Evolutionary conservation across 139 green algal species (phyloP).

Genomic region (Tetraselmis chui): DNA sequence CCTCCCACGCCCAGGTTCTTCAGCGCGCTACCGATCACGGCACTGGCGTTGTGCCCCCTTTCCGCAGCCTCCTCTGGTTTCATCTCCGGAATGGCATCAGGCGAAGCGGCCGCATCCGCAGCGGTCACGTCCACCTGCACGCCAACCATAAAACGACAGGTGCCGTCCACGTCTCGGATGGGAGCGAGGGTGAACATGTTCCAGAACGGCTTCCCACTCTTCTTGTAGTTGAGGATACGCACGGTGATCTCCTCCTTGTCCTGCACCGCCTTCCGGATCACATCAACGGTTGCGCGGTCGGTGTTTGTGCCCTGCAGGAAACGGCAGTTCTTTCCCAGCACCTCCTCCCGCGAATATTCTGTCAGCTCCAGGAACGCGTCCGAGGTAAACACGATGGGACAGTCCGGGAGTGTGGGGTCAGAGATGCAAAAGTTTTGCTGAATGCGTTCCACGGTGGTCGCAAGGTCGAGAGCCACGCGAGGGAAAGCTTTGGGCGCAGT

Average conservation of each 20-base stretch:
- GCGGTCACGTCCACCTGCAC: constrained; percentile 62
- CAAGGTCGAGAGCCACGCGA: constrained; percentile 86
- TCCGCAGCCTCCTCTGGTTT: constrained; percentile 24
- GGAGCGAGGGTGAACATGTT: constrained; percentile 96
- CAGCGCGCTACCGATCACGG: constrained; percentile 39
- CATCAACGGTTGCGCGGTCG: constrained; percentile 60
- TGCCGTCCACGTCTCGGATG: constrained; percentile 75
- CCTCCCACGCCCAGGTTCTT: constrained; percentile 45
- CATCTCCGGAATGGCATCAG: not conserved
- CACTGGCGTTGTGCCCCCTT: constrained; percentile 35
- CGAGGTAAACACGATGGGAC: constrained; percentile 92
- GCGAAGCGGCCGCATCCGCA: constrained; percentile 27
- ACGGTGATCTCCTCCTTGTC: constrained; percentile 70
- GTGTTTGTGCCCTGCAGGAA: constrained; percentile 82
- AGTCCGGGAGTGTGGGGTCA: constrained; percentile 93
- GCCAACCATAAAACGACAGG: constrained; percentile 83
- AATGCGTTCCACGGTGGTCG: constrained; percentile 95
- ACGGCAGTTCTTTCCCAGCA: no score
- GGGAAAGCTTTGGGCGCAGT: constrained; percentile 64
- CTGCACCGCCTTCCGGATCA: constrained; percentile 73
- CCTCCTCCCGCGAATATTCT: constrained; percentile 82
- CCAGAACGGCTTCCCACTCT: constrained; percentile 83
- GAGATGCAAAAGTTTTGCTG: constrained; percentile 97
- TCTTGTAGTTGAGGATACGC: constrained; percentile 92
- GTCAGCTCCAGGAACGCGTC: constrained; percentile 90